phyloP scores from a whole-genome alignment of 805 yeast species.

The Saccharomycopsis javanensis region DNA sequence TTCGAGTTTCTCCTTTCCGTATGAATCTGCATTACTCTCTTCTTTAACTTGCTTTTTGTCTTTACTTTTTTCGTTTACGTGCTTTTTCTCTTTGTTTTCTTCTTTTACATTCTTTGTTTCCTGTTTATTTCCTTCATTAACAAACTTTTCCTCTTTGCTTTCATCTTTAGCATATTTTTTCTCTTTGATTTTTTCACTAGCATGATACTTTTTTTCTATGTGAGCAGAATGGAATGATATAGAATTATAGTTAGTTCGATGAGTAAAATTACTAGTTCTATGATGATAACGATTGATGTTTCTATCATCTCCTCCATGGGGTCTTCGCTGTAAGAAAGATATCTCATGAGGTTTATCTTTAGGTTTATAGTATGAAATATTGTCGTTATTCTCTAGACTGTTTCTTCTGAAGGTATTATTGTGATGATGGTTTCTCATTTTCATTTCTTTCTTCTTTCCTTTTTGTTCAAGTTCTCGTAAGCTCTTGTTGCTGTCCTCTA shows the following conservation, averaged over 20 bases:
- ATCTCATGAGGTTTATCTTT: background rate
- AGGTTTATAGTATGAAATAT: background rate
- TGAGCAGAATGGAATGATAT: background rate
- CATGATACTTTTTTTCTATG: background rate
- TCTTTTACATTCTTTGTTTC: background rate
- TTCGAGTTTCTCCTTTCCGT: too few species aligned
- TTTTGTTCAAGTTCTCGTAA: background rate
- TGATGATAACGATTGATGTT: background rate
- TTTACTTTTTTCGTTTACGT: too few species aligned
- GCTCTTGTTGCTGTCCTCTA: too few species aligned
- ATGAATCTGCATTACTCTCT: too few species aligned
- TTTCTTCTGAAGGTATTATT: background rate
- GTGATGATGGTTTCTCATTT: background rate
- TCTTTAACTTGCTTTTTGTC: too few species aligned
- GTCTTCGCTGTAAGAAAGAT: background rate
- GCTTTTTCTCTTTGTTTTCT: background rate
- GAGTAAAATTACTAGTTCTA: background rate
- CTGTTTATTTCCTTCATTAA: background rate
- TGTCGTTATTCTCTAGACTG: background rate
- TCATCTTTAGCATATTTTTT: background rate
- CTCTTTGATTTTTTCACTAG: background rate
- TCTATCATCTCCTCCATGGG: background rate
- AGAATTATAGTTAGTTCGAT: background rate
- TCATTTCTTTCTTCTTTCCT: background rate
- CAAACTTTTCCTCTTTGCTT: background rate